phyloP scores from a whole-genome alignment of 192 early-diverging fungal genomes.

The Coemansia sp. region DNA sequence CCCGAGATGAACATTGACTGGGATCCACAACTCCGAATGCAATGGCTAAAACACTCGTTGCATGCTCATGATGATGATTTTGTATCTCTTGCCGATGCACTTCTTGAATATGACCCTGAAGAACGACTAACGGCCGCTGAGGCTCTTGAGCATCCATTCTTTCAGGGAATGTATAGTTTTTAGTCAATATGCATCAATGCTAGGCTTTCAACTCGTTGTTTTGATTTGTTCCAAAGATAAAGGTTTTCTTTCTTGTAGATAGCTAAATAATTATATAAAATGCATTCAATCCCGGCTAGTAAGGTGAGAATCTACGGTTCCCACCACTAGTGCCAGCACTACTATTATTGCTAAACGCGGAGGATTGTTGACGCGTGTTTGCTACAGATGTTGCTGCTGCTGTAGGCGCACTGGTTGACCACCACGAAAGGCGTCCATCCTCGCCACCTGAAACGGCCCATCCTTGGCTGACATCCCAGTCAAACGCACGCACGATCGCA shows the following conservation, averaged over 20 bases:
- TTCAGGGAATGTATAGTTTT: conserved; percentile 43
- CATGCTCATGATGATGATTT: conserved; percentile 53
- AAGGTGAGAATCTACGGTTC: conserved; percentile 33
- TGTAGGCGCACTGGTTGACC: conserved; percentile 47
- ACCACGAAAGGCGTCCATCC: conserved; percentile 73
- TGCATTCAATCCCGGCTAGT: neutral
- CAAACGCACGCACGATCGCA: conserved; percentile 82
- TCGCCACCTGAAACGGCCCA: conserved; percentile 78
- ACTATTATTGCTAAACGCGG: neutral
- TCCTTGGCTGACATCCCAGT: conserved; percentile 67
- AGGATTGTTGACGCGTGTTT: neutral
- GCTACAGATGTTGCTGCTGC: neutral
- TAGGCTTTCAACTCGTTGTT: neutral
- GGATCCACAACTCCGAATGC: conserved; percentile 52
- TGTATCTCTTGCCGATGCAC: conserved; percentile 56
- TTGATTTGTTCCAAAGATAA: neutral
- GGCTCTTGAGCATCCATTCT: conserved; percentile 58
- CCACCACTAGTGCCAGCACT: neutral
- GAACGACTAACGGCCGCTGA: conserved; percentile 81
- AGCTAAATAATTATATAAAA: neutral
- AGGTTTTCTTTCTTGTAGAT: neutral
- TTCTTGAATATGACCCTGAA: conserved; percentile 89
- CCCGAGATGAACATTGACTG: conserved; percentile 50
- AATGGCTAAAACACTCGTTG: conserved; percentile 54
- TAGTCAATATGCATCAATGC: conserved; percentile 1